Evolutionary conservation across 768 basidiomycete species (phyloP).

Genomic region (Dictyophora rubrovolvata): DNA sequence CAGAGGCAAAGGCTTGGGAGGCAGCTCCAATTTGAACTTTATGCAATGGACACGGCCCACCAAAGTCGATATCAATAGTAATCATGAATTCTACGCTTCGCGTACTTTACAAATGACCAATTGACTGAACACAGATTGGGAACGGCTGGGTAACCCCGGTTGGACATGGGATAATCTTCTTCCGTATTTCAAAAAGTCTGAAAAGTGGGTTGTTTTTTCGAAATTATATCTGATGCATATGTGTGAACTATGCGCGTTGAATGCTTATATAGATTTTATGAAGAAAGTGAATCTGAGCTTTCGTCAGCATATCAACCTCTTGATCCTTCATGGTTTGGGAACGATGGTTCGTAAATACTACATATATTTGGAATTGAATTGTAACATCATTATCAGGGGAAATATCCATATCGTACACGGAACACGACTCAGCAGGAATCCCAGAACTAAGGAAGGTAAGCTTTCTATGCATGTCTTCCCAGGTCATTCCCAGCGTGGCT

Average conservation of each 20-base stretch:
- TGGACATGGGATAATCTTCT: constrained; percentile 11
- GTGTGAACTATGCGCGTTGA: too few species aligned
- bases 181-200: constrained; percentile 10
- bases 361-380: too few species aligned
- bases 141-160: not conserved
- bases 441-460: not conserved
- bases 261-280: constrained; percentile 18
- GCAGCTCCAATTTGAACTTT: constrained; percentile 34
- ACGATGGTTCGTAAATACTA: not conserved
- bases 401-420: not conserved
- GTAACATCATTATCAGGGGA: not conserved
- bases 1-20: constrained; percentile 26
- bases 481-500: too few species aligned
- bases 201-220: constrained; percentile 15
- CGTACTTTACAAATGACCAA: not conserved
- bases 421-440: not conserved
- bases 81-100: not conserved
- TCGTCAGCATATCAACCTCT: not conserved
- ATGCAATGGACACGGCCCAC: not conserved
- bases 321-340: not conserved
- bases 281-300: not conserved
- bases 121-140: not conserved
- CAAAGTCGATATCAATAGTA: not conserved
- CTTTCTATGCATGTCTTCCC: not conserved
- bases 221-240: too few species aligned